These are phyloP conservation scores for Alternaria incomplexa DNA, from an alignment of 2,329 filamentous ascomycete genomes.

Conservation along the genomic window DNA sequence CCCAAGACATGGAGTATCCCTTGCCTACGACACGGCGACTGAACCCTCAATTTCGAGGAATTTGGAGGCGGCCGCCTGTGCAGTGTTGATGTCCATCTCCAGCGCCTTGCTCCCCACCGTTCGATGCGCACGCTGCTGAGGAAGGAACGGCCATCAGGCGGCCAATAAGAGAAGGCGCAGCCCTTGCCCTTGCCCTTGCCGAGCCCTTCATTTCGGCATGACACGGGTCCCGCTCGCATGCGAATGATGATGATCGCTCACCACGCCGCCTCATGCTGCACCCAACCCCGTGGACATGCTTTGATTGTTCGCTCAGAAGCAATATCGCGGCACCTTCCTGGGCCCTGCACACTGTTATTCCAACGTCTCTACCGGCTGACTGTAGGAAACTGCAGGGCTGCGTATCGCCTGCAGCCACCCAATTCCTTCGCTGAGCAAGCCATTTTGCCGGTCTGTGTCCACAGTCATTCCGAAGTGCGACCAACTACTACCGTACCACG, in stretches of 20 bases:
- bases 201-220: constrained; percentile 23
- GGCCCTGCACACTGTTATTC: neutral
- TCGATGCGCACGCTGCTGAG: neutral
- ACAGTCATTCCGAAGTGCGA: constrained; percentile 3
- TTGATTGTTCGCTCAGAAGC: constrained; percentile 18
- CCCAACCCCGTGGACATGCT: constrained; percentile 9
- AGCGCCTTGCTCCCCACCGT: neutral
- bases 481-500: constrained; percentile 10
- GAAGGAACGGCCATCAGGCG: neutral
- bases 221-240: constrained; percentile 12
- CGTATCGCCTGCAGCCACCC: constrained; percentile 30
- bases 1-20: neutral
- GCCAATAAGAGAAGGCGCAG: constrained; percentile 29
- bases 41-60: neutral
- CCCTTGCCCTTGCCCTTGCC: constrained; percentile 13
- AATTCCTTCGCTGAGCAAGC: constrained; percentile 8
- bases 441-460: constrained; percentile 14
- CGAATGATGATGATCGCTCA: constrained; percentile 12
- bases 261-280: constrained; percentile 7
- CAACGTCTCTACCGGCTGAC: constrained; percentile 11
- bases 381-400: constrained; percentile 14
- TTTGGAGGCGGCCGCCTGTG: neutral
- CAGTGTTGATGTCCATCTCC: neutral
- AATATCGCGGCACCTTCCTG: constrained; percentile 6
- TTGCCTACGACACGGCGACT: neutral